Evolutionary conservation across 805 yeast genomes (phyloP).

Genomic region (Saccharomycopsis capsularis): DNA sequence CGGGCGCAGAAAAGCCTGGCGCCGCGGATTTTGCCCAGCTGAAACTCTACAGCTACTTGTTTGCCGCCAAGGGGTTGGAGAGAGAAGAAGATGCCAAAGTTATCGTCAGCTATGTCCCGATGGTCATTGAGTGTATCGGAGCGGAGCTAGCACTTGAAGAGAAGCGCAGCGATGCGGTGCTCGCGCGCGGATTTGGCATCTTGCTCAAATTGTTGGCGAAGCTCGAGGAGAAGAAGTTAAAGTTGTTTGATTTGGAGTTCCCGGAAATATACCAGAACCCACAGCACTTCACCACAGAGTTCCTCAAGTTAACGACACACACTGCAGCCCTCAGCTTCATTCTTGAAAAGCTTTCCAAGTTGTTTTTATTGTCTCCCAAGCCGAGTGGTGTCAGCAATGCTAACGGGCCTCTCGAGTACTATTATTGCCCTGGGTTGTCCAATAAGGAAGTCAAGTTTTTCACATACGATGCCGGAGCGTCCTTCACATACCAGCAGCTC

Average conservation of each 20-base stretch:
- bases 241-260: neutral
- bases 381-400: conserved; percentile 28
- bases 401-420: conserved; percentile 37
- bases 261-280: conserved; percentile 7
- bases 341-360: conserved; percentile 41
- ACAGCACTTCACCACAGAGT: conserved; percentile 10
- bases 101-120: conserved; percentile 35
- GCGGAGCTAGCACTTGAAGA: conserved; percentile 19
- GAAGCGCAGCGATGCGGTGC: conserved; percentile 9
- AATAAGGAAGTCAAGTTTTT: conserved; percentile 51
- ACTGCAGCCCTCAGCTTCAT: conserved; percentile 40
- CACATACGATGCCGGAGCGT: conserved; percentile 61
- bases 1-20: conserved; percentile 27
- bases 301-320: conserved; percentile 5
- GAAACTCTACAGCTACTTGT: conserved; percentile 54
- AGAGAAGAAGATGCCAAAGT: conserved; percentile 36
- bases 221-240: conserved; percentile 1
- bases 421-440: conserved; percentile 59
- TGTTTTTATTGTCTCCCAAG: conserved; percentile 50
- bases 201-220: conserved; percentile 47
- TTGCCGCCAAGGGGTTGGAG: conserved; percentile 62
- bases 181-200: conserved; percentile 57
- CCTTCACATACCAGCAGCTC: conserved; percentile 45
- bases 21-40: conserved; percentile 44
- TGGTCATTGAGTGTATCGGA: conserved; percentile 39